Evolutionary conservation across 1,284 basidiomycete genomes (phyloP), one percentile per base, ranked within the genome.

Genomic region (Heliocybe sulcata): DNA sequence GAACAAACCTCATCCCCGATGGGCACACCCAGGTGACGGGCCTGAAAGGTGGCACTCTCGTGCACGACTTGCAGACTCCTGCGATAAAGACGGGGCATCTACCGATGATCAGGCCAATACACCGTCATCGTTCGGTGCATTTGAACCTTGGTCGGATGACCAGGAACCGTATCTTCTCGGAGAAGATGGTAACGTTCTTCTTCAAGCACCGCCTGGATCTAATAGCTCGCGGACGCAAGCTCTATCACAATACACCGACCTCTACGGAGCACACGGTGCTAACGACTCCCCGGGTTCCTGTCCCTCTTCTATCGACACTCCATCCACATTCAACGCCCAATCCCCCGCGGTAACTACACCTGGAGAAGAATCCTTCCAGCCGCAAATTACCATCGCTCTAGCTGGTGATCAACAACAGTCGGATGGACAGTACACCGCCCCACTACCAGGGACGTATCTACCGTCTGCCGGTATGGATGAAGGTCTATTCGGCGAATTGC

Each of bases 1-100:
- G 69, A 83, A 87, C 59, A 87, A 87, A 62, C 85, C 85, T 9
- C 81, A 85, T 63, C 85, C 85, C 23, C 78, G 82, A 27, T 85
- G 83, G 83, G 69, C 69, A 11, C 77, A 77, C 59, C 61, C 71
- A 16, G 62, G 52, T 29, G 59, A 62, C 57, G 58, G 62, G 51
- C 60, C 64, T 12, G 63, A 69, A 14, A 68, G 57, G 35, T 64
- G 56, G 33, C 67, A 64, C 54, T 55, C 58, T 27, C 60, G 57
- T 10, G 35, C 59, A 27, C 64, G 56, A 20, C 68, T 63, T 19
- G 11, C 52, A 19, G 22, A 42, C 11, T 16, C 22, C 47, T 25
- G 47, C 6, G 47, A 49, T 6, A 49, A 49, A 49, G 47, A 29
- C 6, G 3, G 6, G 25, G 22, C 6, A 6, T 3, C 6, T 23